Base-by-base conservation (phyloP, 805 yeast species). In the Saturnispora sekii region DNA sequence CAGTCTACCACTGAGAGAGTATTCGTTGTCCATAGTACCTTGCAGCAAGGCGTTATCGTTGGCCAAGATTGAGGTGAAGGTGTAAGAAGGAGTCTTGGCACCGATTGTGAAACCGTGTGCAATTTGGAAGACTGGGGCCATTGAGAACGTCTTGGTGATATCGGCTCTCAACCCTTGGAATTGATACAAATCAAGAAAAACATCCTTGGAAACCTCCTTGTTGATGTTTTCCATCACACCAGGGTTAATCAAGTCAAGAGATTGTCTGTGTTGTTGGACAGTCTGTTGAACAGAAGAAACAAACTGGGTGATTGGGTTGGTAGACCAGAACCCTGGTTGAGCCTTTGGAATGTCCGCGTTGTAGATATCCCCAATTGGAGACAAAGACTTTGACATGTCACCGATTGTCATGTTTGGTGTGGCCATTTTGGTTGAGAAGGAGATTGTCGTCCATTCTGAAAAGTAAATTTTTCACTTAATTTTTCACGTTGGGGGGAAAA, bases 81-180 rank as follows among this genome's bases (percentile, higher is more conserved):
- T 89, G 64, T 93, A 93, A 53, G 93, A 82, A 42, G 96, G 96
- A 65, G 85, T 72, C 53, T 81, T 79, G 46, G 94, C 83, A 40
- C 97, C 97, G 54, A 86, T 72, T 34, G 95, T 74, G 61, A 93
- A 83, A 49, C 96, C 82, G 64, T 93, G 98, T 51, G 96, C 83
- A 48, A 94, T 84, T 74, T 93, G 97, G 82, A 93, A 93, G 48
- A 86, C 89, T 47, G 98, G 98, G 67, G 80, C 81, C 74, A 89
- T 75, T 52, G 84, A 69, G 61, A 93, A 87, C 11, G 89, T 86
- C 74, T 90, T 90, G 70, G 86, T 84, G 57, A 93, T 76, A 66
- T 93, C 98, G 47, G 97, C 98, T 64, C 96, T 84, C 60, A 93
- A 75, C 48, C 98, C 98, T 34, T 95, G 82, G 74, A 90, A 90